Evolutionary conservation across 176 grass and related monocot genomes (phyloP).

Genomic region (Cenchrus fungigraminus): DNA sequence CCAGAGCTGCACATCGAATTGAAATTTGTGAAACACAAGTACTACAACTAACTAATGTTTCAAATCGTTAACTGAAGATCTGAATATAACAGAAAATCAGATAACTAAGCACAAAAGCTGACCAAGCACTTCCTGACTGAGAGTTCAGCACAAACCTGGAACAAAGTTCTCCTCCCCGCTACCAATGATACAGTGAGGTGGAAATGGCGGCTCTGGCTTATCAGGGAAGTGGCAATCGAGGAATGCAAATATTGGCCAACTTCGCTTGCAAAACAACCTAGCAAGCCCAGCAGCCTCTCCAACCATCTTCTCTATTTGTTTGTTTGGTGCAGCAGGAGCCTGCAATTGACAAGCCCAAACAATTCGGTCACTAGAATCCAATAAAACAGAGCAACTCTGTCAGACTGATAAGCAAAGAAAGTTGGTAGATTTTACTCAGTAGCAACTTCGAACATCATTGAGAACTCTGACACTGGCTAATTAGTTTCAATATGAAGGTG

Average conservation of each 20-base stretch:
- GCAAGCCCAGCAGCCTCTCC: slow-evolving; percentile 70
- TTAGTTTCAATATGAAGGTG: too few species aligned
- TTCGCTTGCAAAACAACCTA: slow-evolving; percentile 68
- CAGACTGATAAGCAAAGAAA: neutral
- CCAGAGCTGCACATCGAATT: slow-evolving; percentile 55
- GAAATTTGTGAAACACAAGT: slow-evolving; percentile 10
- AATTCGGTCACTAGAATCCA: neutral
- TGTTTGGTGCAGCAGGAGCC: slow-evolving; percentile 78
- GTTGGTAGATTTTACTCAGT: neutral
- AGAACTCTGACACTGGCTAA: neutral
- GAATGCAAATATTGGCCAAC: slow-evolving; percentile 82
- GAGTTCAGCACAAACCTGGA: slow-evolving; percentile 53
- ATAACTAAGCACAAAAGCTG: neutral
- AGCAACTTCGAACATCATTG: neutral
- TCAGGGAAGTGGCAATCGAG: slow-evolving; percentile 75
- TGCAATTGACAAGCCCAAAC: slow-evolving; percentile 31
- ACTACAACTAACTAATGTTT: neutral
- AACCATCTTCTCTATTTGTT: slow-evolving; percentile 86
- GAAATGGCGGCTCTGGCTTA: slow-evolving; percentile 80
- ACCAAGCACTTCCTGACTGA: neutral
- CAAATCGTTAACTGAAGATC: slow-evolving; percentile 1
- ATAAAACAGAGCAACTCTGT: neutral
- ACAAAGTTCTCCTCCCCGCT: slow-evolving; percentile 84
- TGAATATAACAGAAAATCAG: neutral
- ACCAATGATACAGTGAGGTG: slow-evolving; percentile 90